These are phyloP conservation scores for Backusella tuberculispora DNA, from an alignment of 192 early-diverging fungal species.

Conservation along the genomic window DNA sequence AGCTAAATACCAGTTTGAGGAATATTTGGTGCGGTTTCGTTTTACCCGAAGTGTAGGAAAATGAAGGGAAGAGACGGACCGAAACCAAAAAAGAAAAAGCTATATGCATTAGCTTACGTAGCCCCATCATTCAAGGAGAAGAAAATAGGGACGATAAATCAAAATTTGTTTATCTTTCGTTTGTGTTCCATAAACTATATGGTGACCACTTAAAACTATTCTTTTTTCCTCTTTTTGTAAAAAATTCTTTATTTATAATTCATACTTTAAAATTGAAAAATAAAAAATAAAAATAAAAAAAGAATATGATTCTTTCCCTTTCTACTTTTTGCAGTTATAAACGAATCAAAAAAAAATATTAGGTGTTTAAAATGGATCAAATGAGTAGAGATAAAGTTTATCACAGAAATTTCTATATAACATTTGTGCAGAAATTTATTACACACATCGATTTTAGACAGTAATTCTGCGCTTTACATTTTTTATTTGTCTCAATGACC, in stretches of 20 bases:
- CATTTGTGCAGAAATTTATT: no score
- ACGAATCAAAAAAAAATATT: no score
- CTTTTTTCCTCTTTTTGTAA: constrained; percentile 11
- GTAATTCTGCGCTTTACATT: neutral
- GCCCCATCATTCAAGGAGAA: no score
- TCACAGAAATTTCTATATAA: no score
- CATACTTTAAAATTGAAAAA: neutral
- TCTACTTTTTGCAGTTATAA: no score
- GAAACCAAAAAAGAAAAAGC: neutral
- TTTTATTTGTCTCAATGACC: neutral
- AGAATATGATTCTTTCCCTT: neutral
- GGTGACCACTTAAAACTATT: neutral
- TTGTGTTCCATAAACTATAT: neutral
- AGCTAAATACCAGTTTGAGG: neutral
- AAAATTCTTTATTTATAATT: constrained; percentile 13
- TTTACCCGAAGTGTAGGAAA: neutral
- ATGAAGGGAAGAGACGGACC: neutral
- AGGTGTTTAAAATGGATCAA: no score
- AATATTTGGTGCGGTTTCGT: neutral
- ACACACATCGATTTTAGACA: no score
- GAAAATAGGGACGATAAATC: neutral
- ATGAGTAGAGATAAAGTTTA: no score
- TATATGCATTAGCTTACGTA: no score
- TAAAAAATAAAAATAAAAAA: neutral
- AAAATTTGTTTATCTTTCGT: constrained; percentile 5